Evolutionary conservation across 148 eudicot genomes (phyloP).

Genomic region (Rhododendron mucronatum): DNA sequence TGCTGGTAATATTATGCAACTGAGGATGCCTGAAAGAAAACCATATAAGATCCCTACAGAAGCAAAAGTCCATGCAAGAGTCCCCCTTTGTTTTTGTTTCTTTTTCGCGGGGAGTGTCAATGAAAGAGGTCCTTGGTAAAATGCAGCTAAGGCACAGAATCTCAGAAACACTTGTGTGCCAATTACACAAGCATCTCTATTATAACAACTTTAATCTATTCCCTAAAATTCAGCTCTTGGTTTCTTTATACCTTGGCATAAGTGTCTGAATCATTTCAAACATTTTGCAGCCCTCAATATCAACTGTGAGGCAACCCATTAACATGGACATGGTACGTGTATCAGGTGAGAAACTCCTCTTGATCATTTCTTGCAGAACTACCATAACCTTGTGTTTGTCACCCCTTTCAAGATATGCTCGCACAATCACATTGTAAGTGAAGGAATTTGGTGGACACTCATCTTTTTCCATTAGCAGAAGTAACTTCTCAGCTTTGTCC

Average conservation of each 20-base stretch:
- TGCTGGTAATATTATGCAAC: too few relatives aligned
- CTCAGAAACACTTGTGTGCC: neutral
- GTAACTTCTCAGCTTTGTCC: neutral
- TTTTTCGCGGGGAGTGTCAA: neutral
- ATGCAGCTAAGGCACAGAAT: neutral
- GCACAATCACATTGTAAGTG: neutral
- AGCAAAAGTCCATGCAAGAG: neutral
- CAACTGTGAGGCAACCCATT: neutral
- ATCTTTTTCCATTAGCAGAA: neutral
- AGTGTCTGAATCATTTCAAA: neutral
- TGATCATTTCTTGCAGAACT: neutral
- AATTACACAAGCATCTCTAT: neutral
- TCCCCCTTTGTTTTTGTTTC: neutral
- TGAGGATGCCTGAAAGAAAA: too few relatives aligned
- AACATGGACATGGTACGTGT: neutral
- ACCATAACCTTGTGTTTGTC: neutral
- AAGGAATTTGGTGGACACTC: neutral
- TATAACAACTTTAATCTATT: neutral
- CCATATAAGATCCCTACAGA: too few relatives aligned
- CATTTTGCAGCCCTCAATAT: neutral
- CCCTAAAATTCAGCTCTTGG: neutral
- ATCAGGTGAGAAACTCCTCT: neutral
- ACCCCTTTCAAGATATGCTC: neutral
- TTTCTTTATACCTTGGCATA: neutral
- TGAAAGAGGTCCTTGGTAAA: neutral